phyloP scores from a whole-genome alignment of 75 land plant species.

The Cryptomeria japonica region DNA sequence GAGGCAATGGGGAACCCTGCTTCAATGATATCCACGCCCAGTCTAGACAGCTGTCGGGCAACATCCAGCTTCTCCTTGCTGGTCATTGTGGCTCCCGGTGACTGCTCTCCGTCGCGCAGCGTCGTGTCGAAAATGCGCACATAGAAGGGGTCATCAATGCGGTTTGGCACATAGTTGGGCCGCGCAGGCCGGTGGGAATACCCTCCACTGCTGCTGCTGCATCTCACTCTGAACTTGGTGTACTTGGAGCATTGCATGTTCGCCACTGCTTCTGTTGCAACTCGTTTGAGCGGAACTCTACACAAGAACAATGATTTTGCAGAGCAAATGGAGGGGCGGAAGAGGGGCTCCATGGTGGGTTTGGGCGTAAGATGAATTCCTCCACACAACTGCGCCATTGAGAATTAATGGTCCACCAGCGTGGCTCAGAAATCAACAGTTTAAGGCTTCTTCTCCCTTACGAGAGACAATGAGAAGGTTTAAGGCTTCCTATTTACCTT shows the following conservation, averaged over 20 bases:
- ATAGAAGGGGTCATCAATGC: slow-evolving; percentile 80
- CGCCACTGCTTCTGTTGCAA: not conserved
- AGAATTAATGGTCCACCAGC: not conserved
- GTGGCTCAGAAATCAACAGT: too few species aligned
- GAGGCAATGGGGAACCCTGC: slow-evolving; percentile 94
- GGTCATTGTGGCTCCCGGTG: slow-evolving; percentile 94
- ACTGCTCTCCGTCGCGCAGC: slow-evolving; percentile 96
- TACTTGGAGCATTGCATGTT: not conserved
- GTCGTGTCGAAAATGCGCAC: slow-evolving; percentile 97
- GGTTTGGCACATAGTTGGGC: slow-evolving; percentile 73
- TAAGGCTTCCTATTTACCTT: not conserved
- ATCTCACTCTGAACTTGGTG: not conserved
- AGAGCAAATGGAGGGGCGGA: not conserved
- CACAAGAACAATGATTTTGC: not conserved
- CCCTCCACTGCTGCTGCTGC: not conserved
- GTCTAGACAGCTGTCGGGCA: slow-evolving; percentile 74
- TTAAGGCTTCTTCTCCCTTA: not conserved
- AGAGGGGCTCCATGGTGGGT: not conserved
- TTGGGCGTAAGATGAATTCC: not conserved
- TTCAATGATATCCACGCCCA: slow-evolving; percentile 97
- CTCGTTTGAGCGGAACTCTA: not conserved
- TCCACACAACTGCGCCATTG: not conserved
- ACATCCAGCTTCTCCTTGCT: slow-evolving; percentile 86
- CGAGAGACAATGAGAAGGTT: not conserved
- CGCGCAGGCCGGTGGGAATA: slow-evolving; percentile 16